These are phyloP conservation scores for Acer negundo DNA, from an alignment of 345 rosid species.

Conservation along the genomic window DNA sequence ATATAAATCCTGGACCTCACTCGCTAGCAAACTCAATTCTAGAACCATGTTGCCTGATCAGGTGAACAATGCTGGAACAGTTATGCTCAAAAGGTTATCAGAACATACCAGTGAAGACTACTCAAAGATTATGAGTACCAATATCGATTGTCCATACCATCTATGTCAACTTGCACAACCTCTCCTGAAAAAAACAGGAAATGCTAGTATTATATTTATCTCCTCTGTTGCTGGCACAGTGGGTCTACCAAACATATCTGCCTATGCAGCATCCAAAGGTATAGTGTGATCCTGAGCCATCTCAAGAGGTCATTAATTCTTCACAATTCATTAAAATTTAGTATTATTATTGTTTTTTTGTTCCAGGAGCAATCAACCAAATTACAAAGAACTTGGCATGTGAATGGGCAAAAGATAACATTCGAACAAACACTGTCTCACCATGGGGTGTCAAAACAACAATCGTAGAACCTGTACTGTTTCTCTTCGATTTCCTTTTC, in stretches of 20 bases:
- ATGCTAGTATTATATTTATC: slow-evolving; percentile 54
- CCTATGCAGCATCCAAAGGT: slow-evolving; percentile 44
- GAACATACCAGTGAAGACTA: slow-evolving; percentile 40
- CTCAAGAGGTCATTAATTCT: background rate
- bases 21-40: no score
- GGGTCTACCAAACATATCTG: slow-evolving; percentile 21
- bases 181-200: slow-evolving; percentile 47
- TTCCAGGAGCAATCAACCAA: slow-evolving; percentile 39
- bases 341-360: background rate
- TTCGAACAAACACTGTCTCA: slow-evolving; percentile 38
- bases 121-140: slow-evolving; percentile 41
- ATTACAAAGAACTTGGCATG: slow-evolving; percentile 39
- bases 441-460: slow-evolving; percentile 36
- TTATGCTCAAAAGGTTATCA: background rate
- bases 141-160: slow-evolving; percentile 59
- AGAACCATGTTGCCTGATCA: background rate
- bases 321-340: background rate
- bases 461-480: slow-evolving; percentile 21
- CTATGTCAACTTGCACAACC: slow-evolving; percentile 62
- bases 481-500: background rate
- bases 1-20: no score
- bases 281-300: slow-evolving; percentile 3
- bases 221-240: slow-evolving; percentile 43
- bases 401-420: slow-evolving; percentile 46
- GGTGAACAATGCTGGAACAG: slow-evolving; percentile 43